A percentile compares a stretch with the other conserved stretches of the same genome.
Evolutionary conservation across 805 yeast species (phyloP).

Genomic region (Lipomyces orientalis): DNA sequence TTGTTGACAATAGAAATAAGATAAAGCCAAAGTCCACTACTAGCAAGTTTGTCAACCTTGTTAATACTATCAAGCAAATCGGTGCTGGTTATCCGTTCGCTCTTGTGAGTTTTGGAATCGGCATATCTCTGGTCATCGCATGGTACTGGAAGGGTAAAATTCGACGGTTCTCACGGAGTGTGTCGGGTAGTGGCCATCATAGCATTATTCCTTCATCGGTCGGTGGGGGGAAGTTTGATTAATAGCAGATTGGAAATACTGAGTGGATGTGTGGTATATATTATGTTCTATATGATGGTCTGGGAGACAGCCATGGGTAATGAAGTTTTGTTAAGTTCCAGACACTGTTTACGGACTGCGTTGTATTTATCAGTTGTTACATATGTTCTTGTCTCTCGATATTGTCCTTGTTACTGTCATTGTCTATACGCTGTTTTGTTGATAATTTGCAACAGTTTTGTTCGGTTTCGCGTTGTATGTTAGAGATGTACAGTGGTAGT

Average conservation of each 20-base stretch:
- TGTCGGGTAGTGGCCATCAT: constrained; percentile 12
- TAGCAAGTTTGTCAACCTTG: constrained; percentile 25
- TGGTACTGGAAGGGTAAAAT: constrained; percentile 34
- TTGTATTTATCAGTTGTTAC: constrained; percentile 1
- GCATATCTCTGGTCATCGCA: constrained; percentile 22
- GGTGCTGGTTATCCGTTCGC: constrained; percentile 24
- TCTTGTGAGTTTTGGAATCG: constrained; percentile 20
- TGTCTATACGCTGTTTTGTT: not conserved
- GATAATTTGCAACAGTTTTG: constrained; percentile 1
- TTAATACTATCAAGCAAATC: constrained; percentile 13
- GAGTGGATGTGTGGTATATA: not conserved
- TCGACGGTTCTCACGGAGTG: constrained; percentile 27
- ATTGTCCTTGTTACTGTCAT: not conserved
- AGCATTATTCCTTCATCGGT: not conserved
- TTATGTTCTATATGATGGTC: not conserved
- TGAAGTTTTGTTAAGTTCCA: not conserved
- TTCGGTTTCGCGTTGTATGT: not conserved
- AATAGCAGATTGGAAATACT: not conserved
- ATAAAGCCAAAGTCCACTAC: constrained; percentile 36
- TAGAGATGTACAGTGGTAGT: not conserved
- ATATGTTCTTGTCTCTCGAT: not conserved
- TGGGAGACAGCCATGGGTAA: not conserved
- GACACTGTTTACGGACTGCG: not conserved
- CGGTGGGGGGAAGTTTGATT: constrained; percentile 19
- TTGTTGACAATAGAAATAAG: constrained; percentile 24